A percentile compares a stretch with the other conserved stretches of the same genome.
Conservation (phyloP, 2,329 filamentous ascomycete species). For the Sclerotinia nivalis region DNA sequence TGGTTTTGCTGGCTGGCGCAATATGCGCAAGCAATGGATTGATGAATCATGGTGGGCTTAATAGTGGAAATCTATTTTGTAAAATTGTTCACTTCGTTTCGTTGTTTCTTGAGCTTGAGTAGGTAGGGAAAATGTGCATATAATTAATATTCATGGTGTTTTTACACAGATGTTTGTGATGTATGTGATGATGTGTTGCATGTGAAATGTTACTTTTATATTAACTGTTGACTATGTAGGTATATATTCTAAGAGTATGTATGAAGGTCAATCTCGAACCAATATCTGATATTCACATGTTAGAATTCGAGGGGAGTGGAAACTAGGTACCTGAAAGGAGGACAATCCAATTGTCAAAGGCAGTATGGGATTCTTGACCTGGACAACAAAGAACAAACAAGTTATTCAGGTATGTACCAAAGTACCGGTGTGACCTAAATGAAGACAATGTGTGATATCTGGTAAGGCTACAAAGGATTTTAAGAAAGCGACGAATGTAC, state of each 20-base stretch:
- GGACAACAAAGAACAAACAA: background rate
- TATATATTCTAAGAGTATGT: background rate
- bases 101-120: slow-evolving; percentile 5
- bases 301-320: too few species aligned
- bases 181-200: background rate
- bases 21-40: slow-evolving; percentile 28
- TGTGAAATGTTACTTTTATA: background rate
- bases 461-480: background rate
- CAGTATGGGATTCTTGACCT: too few species aligned
- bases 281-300: background rate
- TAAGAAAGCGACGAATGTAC: too few species aligned
- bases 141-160: slow-evolving; percentile 14
- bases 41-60: slow-evolving; percentile 38
- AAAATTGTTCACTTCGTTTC: slow-evolving; percentile 18
- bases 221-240: background rate
- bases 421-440: background rate
- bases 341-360: too few species aligned
- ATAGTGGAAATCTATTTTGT: slow-evolving; percentile 39
- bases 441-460: background rate
- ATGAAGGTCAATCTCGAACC: background rate
- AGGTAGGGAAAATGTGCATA: slow-evolving; percentile 14
- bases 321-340: too few species aligned
- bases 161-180: background rate
- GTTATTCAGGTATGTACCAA: too few species aligned
- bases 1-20: slow-evolving; percentile 33